Evolutionary conservation across 768 basidiomycete species (phyloP), one percentile per base, ranked within the genome.

Genomic region (Rhodotorula sphaerocarpa): DNA sequence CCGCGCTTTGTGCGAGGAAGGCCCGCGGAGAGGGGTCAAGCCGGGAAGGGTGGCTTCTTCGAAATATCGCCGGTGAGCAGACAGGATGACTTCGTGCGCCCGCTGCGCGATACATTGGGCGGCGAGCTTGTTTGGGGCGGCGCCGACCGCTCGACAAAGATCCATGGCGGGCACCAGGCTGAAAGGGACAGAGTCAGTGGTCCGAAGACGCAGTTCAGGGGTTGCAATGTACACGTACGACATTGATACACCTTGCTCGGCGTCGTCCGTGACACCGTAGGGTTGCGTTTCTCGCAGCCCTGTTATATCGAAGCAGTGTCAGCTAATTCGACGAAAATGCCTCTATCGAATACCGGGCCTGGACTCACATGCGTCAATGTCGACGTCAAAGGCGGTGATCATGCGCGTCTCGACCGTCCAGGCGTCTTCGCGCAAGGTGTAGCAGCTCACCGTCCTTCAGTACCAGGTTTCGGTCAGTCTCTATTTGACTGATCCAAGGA

Each of bases 181-280:
- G 36, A 9, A 10, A 16, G 36, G 36, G 10, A 39, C 16, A 9
- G 36, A 10, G 36, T 39, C 36, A 39, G 36, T 16, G n/a, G 10
- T 39, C 36, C 10, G 16, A 39, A 21, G 20, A 44, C 3, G 5
- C 25, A 27, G 33, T 45, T 7, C 0, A 15, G 30, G 4, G 10
- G 48, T 2, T 28, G 3, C 7, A 11, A 31, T 20, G n/a, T n/a
- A 18, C 6, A 7, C 28, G 16, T 16, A 61, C 65, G 53, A 31
- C 15, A 66, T 55, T 16, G 57, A 45, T 1, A 60, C 57, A 2
- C 42, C 56, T 41, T 66, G 65, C 43, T 66, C 65, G 25, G 44
- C 42, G 42, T 66, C 65, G 47, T 66, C 65, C 20, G 9, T 11
- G 4, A 61, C 60, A 28, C 52, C 60, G 52, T 61, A 66, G 9